Conservation (phyloP, 352 stramenopile genomes). For the Pythium monospermum region DNA sequence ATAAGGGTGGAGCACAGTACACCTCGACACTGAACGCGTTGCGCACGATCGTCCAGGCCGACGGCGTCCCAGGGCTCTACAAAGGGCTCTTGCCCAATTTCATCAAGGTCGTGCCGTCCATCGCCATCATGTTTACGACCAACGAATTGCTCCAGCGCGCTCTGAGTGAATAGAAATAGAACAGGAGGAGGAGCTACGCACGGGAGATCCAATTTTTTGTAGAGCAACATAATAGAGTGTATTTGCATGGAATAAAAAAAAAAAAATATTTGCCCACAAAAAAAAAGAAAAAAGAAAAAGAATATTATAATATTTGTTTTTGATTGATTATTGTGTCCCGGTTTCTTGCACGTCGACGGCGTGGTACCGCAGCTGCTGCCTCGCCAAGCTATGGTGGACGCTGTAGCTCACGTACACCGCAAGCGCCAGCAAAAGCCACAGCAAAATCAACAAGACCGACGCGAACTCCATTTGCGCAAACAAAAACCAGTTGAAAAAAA, state of each 20-base stretch:
- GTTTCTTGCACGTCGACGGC: constrained; percentile 48
- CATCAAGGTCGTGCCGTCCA: constrained; percentile 73
- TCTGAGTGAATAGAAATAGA: no score
- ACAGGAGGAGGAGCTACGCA: no score
- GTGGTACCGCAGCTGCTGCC: constrained; percentile 61
- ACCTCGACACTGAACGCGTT: constrained; percentile 47
- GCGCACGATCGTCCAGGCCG: constrained; percentile 37
- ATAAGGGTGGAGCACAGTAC: constrained; percentile 29
- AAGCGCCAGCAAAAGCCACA: constrained; percentile 69
- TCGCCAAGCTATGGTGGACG: constrained; percentile 58
- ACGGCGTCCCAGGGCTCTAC: constrained; percentile 60
- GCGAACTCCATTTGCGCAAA: constrained; percentile 74
- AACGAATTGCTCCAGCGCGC: constrained; percentile 67
- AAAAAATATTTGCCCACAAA: no score
- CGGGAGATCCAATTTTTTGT: no score
- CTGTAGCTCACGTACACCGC: constrained; percentile 70
- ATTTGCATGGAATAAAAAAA: no score
- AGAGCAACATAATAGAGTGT: no score
- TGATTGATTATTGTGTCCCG: no score
- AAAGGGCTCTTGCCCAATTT: constrained; percentile 66
- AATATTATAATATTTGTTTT: no score
- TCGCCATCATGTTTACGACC: constrained; percentile 79
- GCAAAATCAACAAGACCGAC: constrained; percentile 54
- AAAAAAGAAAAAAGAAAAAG: no score
- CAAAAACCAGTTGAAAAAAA: constrained; percentile 88